A percentile compares a stretch with the other conserved stretches of the same genome.
Evolutionary conservation across 371 early-diverging fungal genomes (phyloP).

Genomic region (Mucor racemosus): DNA sequence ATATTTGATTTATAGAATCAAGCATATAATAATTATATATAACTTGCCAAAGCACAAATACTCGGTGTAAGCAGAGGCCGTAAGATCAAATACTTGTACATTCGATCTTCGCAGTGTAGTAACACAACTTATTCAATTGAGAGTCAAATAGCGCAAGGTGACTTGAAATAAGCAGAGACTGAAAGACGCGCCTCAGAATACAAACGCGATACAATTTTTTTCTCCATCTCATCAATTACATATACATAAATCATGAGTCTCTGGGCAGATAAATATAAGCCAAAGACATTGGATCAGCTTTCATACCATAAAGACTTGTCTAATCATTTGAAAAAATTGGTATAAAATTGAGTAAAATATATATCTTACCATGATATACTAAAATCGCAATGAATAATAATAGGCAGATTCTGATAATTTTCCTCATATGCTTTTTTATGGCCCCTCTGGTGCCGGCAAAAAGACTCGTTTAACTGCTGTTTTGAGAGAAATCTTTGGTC

Average conservation of each 20-base stretch:
- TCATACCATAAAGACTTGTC: constrained; percentile 82
- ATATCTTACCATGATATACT: neutral
- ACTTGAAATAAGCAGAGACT: constrained; percentile 2
- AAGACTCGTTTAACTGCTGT: constrained; percentile 92
- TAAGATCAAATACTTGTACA: too few species aligned
- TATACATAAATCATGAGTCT: constrained; percentile 70
- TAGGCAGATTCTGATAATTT: constrained; percentile 83
- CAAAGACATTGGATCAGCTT: constrained; percentile 85
- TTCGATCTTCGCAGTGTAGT: too few species aligned
- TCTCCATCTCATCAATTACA: neutral
- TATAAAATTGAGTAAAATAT: constrained; percentile 30
- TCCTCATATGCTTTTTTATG: constrained; percentile 97
- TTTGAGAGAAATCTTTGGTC: constrained; percentile 87
- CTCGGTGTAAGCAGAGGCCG: too few species aligned
- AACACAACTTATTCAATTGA: too few species aligned
- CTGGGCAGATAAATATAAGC: constrained; percentile 98
- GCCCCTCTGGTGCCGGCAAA: constrained; percentile 97
- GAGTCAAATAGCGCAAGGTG: neutral
- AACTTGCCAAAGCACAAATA: too few species aligned
- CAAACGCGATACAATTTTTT: constrained; percentile 1
- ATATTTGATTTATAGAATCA: too few species aligned
- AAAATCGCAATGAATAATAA: neutral
- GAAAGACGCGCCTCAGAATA: constrained; percentile 3
- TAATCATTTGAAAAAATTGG: constrained; percentile 78
- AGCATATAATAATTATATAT: too few species aligned